Conservation (phyloP, 1,139 yeast genomes). For the Geotrichum klebahnii region DNA sequence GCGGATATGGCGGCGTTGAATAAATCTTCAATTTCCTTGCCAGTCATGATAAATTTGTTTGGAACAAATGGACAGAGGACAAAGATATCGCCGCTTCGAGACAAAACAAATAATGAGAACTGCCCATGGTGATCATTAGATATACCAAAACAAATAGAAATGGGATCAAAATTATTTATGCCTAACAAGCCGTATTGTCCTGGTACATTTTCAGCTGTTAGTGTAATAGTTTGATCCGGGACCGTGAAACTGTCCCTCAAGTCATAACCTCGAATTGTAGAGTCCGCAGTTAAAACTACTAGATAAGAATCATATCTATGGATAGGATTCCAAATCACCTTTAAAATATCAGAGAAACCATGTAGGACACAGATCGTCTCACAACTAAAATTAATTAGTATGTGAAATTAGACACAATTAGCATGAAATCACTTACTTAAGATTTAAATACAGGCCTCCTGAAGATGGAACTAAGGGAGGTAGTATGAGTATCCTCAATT, state of each 20-base stretch:
- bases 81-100: conserved; percentile 53
- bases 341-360: conserved; percentile 25
- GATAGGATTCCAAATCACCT: conserved; percentile 45
- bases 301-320: conserved; percentile 43
- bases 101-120: conserved; percentile 48
- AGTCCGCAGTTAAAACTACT: conserved; percentile 42
- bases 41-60: conserved; percentile 38
- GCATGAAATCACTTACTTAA: conserved; percentile 8
- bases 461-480: conserved; percentile 33
- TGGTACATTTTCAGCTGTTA: not conserved
- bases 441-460: conserved; percentile 26
- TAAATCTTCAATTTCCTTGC: conserved; percentile 38
- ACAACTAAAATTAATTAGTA: conserved; percentile 27
- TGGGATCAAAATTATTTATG: conserved; percentile 27
- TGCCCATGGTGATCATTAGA: conserved; percentile 40
- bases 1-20: conserved; percentile 44
- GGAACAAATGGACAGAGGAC: conserved; percentile 57
- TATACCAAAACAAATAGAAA: conserved; percentile 50
- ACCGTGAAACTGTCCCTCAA: conserved; percentile 31
- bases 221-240: conserved; percentile 28
- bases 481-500: conserved; percentile 36
- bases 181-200: conserved; percentile 2
- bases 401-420: conserved; percentile 3
- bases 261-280: conserved; percentile 40
- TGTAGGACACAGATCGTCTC: conserved; percentile 20